Evolutionary conservation across 169 alveolate genomes (phyloP).

Genomic region (Plasmodium malariae): DNA sequence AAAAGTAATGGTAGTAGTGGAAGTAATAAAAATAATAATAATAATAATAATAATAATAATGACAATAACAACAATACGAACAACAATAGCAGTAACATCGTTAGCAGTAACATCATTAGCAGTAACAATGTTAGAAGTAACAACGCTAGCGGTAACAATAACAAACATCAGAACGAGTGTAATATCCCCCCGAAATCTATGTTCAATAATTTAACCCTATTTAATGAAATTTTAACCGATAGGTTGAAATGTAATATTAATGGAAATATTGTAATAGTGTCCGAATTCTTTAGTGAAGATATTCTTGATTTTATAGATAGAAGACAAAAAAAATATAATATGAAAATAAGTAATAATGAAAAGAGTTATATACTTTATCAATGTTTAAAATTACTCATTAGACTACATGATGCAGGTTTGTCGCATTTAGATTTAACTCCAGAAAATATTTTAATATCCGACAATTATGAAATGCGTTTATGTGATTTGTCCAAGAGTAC

Average conservation of each 20-base stretch:
- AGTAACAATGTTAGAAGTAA: too few relatives aligned
- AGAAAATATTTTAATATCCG: conserved; percentile 85
- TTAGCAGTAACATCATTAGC: too few relatives aligned
- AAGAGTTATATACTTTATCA: conserved; percentile 80
- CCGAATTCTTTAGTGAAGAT: conserved; percentile 82
- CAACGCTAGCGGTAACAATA: too few relatives aligned
- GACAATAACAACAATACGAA: too few relatives aligned
- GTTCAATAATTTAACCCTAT: conserved; percentile 53
- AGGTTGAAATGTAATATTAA: conserved; percentile 64
- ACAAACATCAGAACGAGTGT: too few relatives aligned
- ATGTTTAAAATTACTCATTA: conserved; percentile 73
- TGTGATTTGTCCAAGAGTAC: conserved; percentile 88
- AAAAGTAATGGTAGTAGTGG: not conserved
- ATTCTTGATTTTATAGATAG: conserved; percentile 80
- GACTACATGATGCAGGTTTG: conserved; percentile 85
- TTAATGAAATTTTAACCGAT: conserved; percentile 46
- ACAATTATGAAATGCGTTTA: conserved; percentile 79
- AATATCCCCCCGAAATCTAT: conserved; percentile 4
- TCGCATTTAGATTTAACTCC: conserved; percentile 89
- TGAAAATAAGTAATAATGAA: conserved; percentile 79
- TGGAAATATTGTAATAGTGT: conserved; percentile 80
- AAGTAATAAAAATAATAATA: too few relatives aligned
- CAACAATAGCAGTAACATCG: too few relatives aligned
- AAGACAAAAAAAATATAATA: conserved; percentile 68
- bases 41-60: too few relatives aligned